These are phyloP conservation scores for Blastobotrys proliferans DNA, from an alignment of 1,139 yeast species.

Conservation along the genomic window DNA sequence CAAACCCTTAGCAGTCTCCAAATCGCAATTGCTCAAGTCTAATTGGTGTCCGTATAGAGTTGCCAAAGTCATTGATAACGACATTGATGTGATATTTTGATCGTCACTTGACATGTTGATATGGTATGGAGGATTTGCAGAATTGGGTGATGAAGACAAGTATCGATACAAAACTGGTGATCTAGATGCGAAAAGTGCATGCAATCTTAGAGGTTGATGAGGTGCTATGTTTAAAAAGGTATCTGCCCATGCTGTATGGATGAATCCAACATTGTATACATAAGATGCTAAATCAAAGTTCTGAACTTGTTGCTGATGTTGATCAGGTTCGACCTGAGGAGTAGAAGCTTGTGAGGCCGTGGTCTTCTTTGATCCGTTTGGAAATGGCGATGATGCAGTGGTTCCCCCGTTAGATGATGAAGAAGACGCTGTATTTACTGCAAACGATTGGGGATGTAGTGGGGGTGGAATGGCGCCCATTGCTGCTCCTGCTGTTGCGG, in stretches of 20 bases:
- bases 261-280: slow-evolving; percentile 34
- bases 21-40: slow-evolving; percentile 24
- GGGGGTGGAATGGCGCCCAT: neutral
- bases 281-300: slow-evolving; percentile 28
- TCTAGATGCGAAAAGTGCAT: slow-evolving; percentile 34
- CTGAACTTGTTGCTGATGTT: slow-evolving; percentile 4
- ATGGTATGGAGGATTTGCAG: slow-evolving; percentile 43
- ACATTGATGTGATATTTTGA: slow-evolving; percentile 44
- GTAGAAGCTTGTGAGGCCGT: neutral
- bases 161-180: slow-evolving; percentile 33
- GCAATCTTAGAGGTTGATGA: slow-evolving; percentile 32
- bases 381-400: neutral
- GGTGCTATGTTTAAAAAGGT: slow-evolving; percentile 30
- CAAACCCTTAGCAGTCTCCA: slow-evolving; percentile 30
- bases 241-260: slow-evolving; percentile 38
- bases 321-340: neutral
- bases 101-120: slow-evolving; percentile 52
- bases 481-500: neutral
- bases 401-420: neutral
- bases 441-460: neutral
- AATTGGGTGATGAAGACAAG: slow-evolving; percentile 24
- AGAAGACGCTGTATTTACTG: slow-evolving; percentile 3
- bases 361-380: neutral
- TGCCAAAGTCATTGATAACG: slow-evolving; percentile 34
- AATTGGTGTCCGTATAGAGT: slow-evolving; percentile 34